phyloP scores from a whole-genome alignment of 2,329 filamentous ascomycete species.

The Xylariaceae sp. region DNA sequence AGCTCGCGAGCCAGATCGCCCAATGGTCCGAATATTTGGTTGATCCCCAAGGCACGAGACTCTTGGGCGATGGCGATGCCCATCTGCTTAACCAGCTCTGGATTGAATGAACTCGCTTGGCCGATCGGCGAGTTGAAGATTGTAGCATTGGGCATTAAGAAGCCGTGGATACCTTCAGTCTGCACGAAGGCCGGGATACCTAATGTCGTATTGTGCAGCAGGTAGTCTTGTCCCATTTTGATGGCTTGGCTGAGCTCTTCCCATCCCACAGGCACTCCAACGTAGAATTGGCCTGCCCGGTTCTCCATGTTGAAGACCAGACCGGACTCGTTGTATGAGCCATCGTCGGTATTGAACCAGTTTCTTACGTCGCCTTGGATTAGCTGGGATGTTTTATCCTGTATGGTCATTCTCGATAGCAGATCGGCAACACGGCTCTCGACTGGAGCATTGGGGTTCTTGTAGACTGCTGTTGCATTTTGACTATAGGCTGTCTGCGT shows the following conservation, averaged over 20 bases:
- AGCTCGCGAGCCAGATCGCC: slow-evolving; percentile 70
- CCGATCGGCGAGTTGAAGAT: slow-evolving; percentile 78
- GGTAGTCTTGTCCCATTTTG: slow-evolving; percentile 65
- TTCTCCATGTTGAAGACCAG: slow-evolving; percentile 64
- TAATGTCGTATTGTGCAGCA: slow-evolving; percentile 62
- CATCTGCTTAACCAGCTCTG: slow-evolving; percentile 63
- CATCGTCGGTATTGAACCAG: slow-evolving; percentile 68
- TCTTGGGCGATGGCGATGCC: slow-evolving; percentile 64
- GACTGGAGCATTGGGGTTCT: slow-evolving; percentile 59
- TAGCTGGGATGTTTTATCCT: slow-evolving; percentile 70
- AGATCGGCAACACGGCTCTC: slow-evolving; percentile 66
- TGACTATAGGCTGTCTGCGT: slow-evolving; percentile 16
- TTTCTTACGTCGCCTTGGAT: slow-evolving; percentile 69
- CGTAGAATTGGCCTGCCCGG: slow-evolving; percentile 69
- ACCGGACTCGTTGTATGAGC: slow-evolving; percentile 65
- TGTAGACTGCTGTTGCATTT: slow-evolving; percentile 49
- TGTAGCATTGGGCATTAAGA: slow-evolving; percentile 69
- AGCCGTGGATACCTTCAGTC: slow-evolving; percentile 72
- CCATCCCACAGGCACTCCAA: slow-evolving; percentile 65
- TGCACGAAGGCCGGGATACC: slow-evolving; percentile 74
- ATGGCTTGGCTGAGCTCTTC: slow-evolving; percentile 62
- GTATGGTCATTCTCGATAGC: slow-evolving; percentile 68
- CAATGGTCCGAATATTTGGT: slow-evolving; percentile 70
- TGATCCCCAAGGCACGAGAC: slow-evolving; percentile 64
- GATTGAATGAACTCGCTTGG: slow-evolving; percentile 70